Base-by-base conservation (phyloP, 768 basidiomycete species). In the Boletus rufocinnamomeus region DNA sequence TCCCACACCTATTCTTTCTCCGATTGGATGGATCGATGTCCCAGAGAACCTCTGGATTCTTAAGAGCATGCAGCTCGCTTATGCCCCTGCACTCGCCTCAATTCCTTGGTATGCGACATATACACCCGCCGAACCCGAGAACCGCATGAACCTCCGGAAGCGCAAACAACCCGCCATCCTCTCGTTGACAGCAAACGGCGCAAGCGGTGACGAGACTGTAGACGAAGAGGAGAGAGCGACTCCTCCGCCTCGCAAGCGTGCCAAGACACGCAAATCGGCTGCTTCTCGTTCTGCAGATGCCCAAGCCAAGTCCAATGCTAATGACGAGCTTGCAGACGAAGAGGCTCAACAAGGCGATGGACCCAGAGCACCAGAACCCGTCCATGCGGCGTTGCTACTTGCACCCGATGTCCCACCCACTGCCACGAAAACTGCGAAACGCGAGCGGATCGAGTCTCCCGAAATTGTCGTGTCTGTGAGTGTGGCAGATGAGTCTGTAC, bases 21-120 rank as follows among this genome's bases (percentile, higher is more conserved):
- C 74, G 59, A 75, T 75, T 60, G 71, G 61, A 49, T 74, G 72
- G 72, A 72, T 74, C 50, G 72, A 71, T 25, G 57, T 61, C 17
- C 67, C 66, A 28, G 73, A 73, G 58, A 73, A 72, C 58, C 71
- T 73, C 43, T 73, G 72, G 72, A 69, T 74, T 30, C 73, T 73
- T 7, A 62, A 59, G 50, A 72, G 66, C 56, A 68, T 72, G 51
- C 72, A 73, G 52, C 58, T 62, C 41, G 73, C 72, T 13, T 73
- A 72, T 48, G 61, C 63, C 0, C 59, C 62, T n/a, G 57, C 58
- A 0, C 73, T 73, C 37, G 59, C 69, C 17, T 52, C 62, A 3
- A 21, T 62, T 16, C 58, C 69, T 6, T 73, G 72, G 72, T 72
- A 74, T 50, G 54, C 73, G 3, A 54, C 72, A 2, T 74, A 73